Percentiles rank a stretch among this genome's conserved stretches.
phyloP scores from a whole-genome alignment of 495 filamentous ascomycete genomes.

The Extremus antarcticus region DNA sequence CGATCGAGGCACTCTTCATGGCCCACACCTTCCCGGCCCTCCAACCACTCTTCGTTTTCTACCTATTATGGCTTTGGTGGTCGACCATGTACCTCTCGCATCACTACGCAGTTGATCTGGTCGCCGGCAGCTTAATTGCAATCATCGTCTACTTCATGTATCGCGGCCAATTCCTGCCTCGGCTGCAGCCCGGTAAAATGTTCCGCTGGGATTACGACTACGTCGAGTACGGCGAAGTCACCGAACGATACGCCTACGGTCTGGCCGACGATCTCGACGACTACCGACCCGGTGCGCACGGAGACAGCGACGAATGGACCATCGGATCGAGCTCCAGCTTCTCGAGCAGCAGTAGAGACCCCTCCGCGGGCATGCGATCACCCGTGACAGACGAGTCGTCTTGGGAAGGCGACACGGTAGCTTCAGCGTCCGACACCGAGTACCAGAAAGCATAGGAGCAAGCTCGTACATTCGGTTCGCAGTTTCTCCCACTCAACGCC shows the following conservation, averaged over 20 bases:
- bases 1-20: slow-evolving; percentile 86
- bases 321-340: slow-evolving; percentile 61
- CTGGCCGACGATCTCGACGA: slow-evolving; percentile 42
- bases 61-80: slow-evolving; percentile 92
- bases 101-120: slow-evolving; percentile 88
- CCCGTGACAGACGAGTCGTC: slow-evolving; percentile 47
- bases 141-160: slow-evolving; percentile 70
- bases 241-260: slow-evolving; percentile 42
- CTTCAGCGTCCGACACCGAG: slow-evolving; percentile 38
- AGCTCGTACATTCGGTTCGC: not conserved
- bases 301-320: slow-evolving; percentile 62
- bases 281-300: slow-evolving; percentile 31
- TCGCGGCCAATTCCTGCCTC: slow-evolving; percentile 67
- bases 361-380: slow-evolving; percentile 35
- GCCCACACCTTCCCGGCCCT: slow-evolving; percentile 75
- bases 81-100: slow-evolving; percentile 97
- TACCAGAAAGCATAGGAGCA: slow-evolving; percentile 7
- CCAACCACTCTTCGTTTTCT: slow-evolving; percentile 62
- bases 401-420: slow-evolving; percentile 53
- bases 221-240: slow-evolving; percentile 60
- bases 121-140: slow-evolving; percentile 73
- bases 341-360: slow-evolving; percentile 40
- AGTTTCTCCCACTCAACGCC: not conserved
- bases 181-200: slow-evolving; percentile 67
- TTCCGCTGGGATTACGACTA: slow-evolving; percentile 96